These are phyloP conservation scores for Talaromyces thailandensis DNA, from an alignment of 495 filamentous ascomycete species.

Conservation along the genomic window DNA sequence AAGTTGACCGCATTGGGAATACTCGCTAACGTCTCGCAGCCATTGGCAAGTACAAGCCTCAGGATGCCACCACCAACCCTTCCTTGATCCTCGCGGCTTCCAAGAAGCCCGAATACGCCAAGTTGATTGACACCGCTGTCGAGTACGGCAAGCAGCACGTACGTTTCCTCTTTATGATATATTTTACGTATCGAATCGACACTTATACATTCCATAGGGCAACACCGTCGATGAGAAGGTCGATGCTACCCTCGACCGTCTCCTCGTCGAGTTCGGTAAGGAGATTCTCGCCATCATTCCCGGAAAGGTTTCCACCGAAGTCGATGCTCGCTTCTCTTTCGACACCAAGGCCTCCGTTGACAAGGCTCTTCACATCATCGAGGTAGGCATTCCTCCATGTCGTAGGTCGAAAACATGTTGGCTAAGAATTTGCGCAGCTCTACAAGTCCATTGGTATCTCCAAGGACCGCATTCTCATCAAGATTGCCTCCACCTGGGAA, in stretches of 20 bases:
- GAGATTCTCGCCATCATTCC: conserved; percentile 96
- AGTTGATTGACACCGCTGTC: conserved; percentile 80
- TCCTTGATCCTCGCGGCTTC: conserved; percentile 95
- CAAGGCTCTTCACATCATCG: conserved; percentile 96
- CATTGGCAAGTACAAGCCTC: conserved; percentile 99
- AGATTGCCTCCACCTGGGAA: conserved; percentile 63
- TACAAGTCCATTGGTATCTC: conserved; percentile 86
- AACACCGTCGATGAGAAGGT: conserved; percentile 63
- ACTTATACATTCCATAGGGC: conserved; percentile 22
- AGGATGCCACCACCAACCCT: conserved; percentile 99
- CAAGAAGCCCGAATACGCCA: conserved; percentile 95
- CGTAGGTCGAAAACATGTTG: neutral
- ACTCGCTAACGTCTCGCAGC: conserved; percentile 40
- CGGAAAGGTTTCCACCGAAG: conserved; percentile 97
- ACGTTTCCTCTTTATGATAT: conserved; percentile 14
- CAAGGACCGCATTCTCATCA: conserved; percentile 76
- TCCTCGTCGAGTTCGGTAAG: conserved; percentile 95
- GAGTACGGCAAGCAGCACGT: conserved; percentile 73
- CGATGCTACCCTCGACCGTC: conserved; percentile 76
- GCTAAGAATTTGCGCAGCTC: conserved; percentile 43
- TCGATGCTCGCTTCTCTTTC: conserved; percentile 95
- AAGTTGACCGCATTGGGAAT: neutral
- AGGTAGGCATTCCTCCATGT: conserved; percentile 46
- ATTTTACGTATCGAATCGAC: neutral
- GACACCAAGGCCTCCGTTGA: conserved; percentile 83